phyloP scores from a whole-genome alignment of 2,329 filamentous ascomycete species.

The Leptographium wingfieldii region DNA sequence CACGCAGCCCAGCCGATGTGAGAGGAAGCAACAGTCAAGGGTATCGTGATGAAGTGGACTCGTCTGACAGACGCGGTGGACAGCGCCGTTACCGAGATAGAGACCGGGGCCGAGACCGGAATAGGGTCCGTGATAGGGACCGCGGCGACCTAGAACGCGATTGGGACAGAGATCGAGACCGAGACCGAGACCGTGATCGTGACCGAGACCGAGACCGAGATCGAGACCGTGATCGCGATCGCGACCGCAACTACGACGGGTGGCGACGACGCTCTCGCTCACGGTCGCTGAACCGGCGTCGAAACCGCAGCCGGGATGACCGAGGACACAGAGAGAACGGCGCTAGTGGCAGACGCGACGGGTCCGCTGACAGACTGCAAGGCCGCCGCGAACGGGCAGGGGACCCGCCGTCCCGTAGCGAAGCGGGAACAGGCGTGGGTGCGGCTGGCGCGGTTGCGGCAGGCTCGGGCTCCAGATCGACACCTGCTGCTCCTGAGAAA shows the following conservation, averaged over 20 bases:
- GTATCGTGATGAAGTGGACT: constrained; percentile 8
- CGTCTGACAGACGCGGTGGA: constrained; percentile 26
- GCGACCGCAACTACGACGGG: constrained; percentile 58
- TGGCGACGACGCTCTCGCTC: constrained; percentile 51
- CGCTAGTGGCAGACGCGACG: constrained; percentile 53
- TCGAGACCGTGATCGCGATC: constrained; percentile 38
- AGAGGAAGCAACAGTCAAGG: constrained; percentile 20
- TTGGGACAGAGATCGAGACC: constrained; percentile 9
- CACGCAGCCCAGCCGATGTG: constrained; percentile 50
- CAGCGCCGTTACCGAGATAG: constrained; percentile 48
- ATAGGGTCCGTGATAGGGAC: constrained; percentile 25
- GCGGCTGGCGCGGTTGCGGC: neutral
- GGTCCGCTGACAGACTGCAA: constrained; percentile 53
- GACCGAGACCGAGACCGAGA: constrained; percentile 29
- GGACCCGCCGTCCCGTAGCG: neutral
- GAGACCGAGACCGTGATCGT: neutral
- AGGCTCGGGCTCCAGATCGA: neutral
- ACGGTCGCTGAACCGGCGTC: constrained; percentile 42
- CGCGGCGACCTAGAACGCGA: constrained; percentile 10
- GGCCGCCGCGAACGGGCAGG: constrained; percentile 40
- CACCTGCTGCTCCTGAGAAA: constrained; percentile 25
- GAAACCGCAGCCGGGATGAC: constrained; percentile 51
- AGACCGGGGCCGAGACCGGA: constrained; percentile 28
- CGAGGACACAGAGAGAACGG: constrained; percentile 40
- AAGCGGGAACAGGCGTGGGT: neutral